These are phyloP conservation scores for Coprinopsis strossmayeri DNA, from an alignment of 768 basidiomycete genomes.

Conservation along the genomic window DNA sequence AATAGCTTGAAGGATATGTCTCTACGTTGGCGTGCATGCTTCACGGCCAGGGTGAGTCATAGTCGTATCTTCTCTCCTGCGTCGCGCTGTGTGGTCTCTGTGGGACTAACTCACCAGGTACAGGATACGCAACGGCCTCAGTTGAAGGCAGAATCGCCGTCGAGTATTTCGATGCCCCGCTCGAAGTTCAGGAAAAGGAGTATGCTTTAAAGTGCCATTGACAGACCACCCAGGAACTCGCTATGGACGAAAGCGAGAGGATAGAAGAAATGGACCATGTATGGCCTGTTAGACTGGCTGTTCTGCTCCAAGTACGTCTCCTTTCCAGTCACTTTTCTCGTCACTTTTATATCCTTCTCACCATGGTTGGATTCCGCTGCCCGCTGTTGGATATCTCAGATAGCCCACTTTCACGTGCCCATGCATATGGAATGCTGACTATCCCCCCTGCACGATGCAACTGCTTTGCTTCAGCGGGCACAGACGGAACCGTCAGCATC, in stretches of 20 bases:
- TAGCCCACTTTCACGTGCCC: not conserved
- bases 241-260: not conserved
- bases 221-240: slow-evolving; percentile 41
- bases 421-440: not conserved
- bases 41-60: slow-evolving; percentile 80
- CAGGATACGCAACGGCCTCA: slow-evolving; percentile 89
- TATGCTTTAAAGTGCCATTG: slow-evolving; percentile 98
- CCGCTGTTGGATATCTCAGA: not conserved
- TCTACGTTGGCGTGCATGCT: slow-evolving; percentile 87
- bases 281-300: slow-evolving; percentile 91
- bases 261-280: slow-evolving; percentile 89
- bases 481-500: slow-evolving; percentile 88
- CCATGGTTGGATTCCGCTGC: not conserved
- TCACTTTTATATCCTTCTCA: not conserved
- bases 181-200: slow-evolving; percentile 71
- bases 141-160: slow-evolving; percentile 96
- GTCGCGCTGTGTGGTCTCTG: too few species aligned
- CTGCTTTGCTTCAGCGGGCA: slow-evolving; percentile 94
- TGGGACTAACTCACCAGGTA: too few species aligned
- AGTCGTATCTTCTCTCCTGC: too few species aligned
- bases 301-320: slow-evolving; percentile 77
- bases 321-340: not conserved
- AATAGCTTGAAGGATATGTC: slow-evolving; percentile 96
- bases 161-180: slow-evolving; percentile 87
- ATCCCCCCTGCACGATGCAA: slow-evolving; percentile 51